Evolutionary conservation across 2,329 filamentous ascomycete species (phyloP), one percentile per base, ranked within the genome.

Genomic region (Trichophyton benhamiae): DNA sequence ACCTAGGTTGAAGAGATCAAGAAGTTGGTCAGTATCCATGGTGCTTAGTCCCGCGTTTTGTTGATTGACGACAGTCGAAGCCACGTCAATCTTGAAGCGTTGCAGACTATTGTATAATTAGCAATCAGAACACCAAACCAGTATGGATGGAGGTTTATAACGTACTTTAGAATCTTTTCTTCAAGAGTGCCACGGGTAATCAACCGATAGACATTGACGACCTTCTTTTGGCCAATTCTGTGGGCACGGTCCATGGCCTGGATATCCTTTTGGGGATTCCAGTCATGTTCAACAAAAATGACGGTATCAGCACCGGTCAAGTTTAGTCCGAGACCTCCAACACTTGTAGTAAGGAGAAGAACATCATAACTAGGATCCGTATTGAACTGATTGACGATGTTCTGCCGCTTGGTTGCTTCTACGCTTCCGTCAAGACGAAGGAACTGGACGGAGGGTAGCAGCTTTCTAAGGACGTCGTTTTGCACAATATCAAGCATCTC

Each of bases 401-500:
- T 91, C 74, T 99, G 94, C 65, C 94, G 87, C 74, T 91, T 91
- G 65, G 87, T 91, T 27, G 94, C 89, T 74, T 96, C 94, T 11
- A 99, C 91, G 5, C 86, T 86, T 36, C 94, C 94, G 68, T 99
- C 95, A 38, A 99, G 83, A n/a, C 95, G 88, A 62, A 97, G 83
- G 71, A 87, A 96, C 42, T 95, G 94, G 4, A 96, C 91, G 0
- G 87, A 88, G 0, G 94, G 94, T n/a, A 99, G 82, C 76, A 97
- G 82, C 69, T 88, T 87, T 73, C 89, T 90, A 44, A 99, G 78
- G 0, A 99, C 94, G 62, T 92, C 91, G 68, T 88, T 90, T 72
- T 97, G 91, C 1, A 99, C 95, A 84, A 99, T 97, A 74, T 99
- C 94, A 25, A 99, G 82, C 95, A 99, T 99, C 74, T 99, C 94